Conservation (phyloP, 2,329 filamentous ascomycete genomes). For the Rhynchosporium graminicola region DNA sequence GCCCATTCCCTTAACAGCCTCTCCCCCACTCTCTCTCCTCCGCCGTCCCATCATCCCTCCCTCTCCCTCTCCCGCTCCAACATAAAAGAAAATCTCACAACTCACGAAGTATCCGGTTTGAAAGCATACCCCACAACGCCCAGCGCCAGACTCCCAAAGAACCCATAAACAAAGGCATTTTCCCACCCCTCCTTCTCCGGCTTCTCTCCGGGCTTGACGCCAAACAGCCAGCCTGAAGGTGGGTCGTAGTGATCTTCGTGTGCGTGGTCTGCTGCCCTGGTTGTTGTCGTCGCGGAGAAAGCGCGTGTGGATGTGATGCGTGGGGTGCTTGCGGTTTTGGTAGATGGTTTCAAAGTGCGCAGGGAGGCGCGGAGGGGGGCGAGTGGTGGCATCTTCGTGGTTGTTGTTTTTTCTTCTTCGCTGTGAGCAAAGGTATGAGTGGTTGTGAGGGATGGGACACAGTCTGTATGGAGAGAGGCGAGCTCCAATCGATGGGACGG, state of each 20-base stretch:
- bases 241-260: slow-evolving; percentile 72
- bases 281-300: slow-evolving; percentile 2
- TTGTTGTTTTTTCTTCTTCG: background rate
- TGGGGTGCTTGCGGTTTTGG: background rate
- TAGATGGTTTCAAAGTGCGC: slow-evolving; percentile 15
- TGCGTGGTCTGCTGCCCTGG: slow-evolving; percentile 32
- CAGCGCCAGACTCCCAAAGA: slow-evolving; percentile 74
- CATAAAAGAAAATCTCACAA: slow-evolving; percentile 41
- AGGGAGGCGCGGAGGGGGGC: slow-evolving; percentile 4
- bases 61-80: slow-evolving; percentile 11
- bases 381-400: slow-evolving; percentile 11
- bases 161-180: slow-evolving; percentile 79
- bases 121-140: slow-evolving; percentile 84
- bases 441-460: background rate
- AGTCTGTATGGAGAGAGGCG: background rate
- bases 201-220: slow-evolving; percentile 93
- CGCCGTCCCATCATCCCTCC: background rate
- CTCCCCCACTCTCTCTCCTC: too few relatives aligned
- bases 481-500: too few relatives aligned
- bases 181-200: slow-evolving; percentile 97
- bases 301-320: background rate
- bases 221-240: slow-evolving; percentile 89
- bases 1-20: too few relatives aligned
- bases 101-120: slow-evolving; percentile 98
- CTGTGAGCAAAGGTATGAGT: background rate